Percentiles rank a stretch among this genome's conserved stretches.
These are phyloP conservation scores for Polychaeton citri DNA, from an alignment of 2,329 filamentous ascomycete genomes.

Conservation along the genomic window DNA sequence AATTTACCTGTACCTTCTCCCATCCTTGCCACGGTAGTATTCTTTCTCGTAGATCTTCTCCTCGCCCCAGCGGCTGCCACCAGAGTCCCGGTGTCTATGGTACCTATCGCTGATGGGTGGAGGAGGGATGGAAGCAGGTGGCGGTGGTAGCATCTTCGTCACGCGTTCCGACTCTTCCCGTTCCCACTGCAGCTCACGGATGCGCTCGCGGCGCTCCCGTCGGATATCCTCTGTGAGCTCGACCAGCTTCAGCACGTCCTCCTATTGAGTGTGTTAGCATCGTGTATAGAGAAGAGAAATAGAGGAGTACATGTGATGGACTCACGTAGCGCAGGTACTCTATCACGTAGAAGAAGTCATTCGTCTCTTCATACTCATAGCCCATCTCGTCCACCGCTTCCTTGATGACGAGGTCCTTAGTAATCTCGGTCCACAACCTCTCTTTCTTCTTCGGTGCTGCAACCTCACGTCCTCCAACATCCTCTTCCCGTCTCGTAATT, in stretches of 20 bases:
- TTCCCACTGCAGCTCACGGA: conserved; percentile 51
- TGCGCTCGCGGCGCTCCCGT: conserved; percentile 44
- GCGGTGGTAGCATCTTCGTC: conserved; percentile 21
- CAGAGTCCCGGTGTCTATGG: not conserved
- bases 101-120: conserved; percentile 17
- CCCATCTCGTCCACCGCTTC: conserved; percentile 77
- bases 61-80: conserved; percentile 39
- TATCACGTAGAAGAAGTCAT: conserved; percentile 83
- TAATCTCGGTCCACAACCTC: conserved; percentile 89
- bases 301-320: conserved; percentile 18
- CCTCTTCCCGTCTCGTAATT: conserved; percentile 27
- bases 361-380: conserved; percentile 84
- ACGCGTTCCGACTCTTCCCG: conserved; percentile 40
- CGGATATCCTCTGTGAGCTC: conserved; percentile 74
- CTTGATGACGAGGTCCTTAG: conserved; percentile 74
- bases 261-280: conserved; percentile 41
- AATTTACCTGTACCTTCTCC: not conserved
- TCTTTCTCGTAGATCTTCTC: conserved; percentile 56
- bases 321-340: conserved; percentile 79
- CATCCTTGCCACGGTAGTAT: conserved; percentile 21
- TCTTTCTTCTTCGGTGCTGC: conserved; percentile 16
- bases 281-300: not conserved
- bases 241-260: conserved; percentile 75
- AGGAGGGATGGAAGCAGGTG: conserved; percentile 29
- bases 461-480: conserved; percentile 13